Evolutionary conservation across 2,329 filamentous ascomycete genomes (phyloP).

Genomic region (Xylariales sp.): DNA sequence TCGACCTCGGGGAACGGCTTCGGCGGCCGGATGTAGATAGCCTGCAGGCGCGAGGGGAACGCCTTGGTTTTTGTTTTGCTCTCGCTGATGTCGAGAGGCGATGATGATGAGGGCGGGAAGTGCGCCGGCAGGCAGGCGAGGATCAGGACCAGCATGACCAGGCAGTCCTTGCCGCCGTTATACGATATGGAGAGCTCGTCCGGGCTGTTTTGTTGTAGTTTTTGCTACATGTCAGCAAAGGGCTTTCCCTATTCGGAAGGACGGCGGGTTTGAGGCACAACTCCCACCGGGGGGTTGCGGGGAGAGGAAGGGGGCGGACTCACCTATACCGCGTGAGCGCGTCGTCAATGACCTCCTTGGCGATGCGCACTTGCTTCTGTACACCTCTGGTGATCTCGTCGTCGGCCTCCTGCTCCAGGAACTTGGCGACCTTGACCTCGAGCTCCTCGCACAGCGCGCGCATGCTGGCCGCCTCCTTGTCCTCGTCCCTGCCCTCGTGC

Average conservation of each 20-base stretch:
- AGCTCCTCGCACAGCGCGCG: conserved; percentile 43
- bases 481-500: background rate
- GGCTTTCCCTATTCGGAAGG: too few species aligned
- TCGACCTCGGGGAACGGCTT: conserved; percentile 86
- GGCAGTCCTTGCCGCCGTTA: conserved; percentile 97
- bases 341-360: conserved; percentile 69
- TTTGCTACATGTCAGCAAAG: too few species aligned
- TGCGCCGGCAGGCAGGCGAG: conserved; percentile 56
- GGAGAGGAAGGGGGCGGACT: too few species aligned
- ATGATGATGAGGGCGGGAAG: conserved; percentile 18
- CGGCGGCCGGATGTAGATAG: conserved; percentile 83
- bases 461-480: conserved; percentile 8
- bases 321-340: conserved; percentile 74
- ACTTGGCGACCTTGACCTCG: conserved; percentile 56
- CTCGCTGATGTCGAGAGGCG: conserved; percentile 8
- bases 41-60: conserved; percentile 54
- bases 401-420: conserved; percentile 57
- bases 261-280: too few species aligned
- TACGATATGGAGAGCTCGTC: conserved; percentile 85
- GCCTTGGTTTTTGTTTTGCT: conserved; percentile 13
- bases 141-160: conserved; percentile 85
- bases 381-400: conserved; percentile 56
- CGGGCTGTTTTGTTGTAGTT: too few species aligned
- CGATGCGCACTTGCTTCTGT: conserved; percentile 69
- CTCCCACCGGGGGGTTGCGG: too few species aligned